Percentiles rank a stretch among this genome's conserved stretches.
Evolutionary conservation across 2,329 filamentous ascomycete genomes (phyloP).

Genomic region (Geosmithia putterillii): DNA sequence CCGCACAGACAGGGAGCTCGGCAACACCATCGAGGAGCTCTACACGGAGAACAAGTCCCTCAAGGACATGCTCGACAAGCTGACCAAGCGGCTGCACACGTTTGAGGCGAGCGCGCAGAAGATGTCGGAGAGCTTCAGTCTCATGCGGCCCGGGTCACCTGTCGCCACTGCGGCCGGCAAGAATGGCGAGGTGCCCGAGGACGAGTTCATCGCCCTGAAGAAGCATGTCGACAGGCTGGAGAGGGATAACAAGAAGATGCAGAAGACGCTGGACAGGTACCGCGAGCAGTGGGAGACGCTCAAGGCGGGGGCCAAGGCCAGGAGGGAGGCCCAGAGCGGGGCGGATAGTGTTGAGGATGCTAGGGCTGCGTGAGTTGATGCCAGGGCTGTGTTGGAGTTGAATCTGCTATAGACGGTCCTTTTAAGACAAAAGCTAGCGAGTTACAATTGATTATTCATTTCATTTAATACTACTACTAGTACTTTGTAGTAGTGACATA

Average conservation of each 20-base stretch:
- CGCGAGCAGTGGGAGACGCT: constrained; percentile 49
- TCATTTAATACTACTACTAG: not conserved
- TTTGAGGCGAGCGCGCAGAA: constrained; percentile 90
- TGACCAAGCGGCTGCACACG: constrained; percentile 77
- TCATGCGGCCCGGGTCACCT: constrained; percentile 46
- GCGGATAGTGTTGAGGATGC: constrained; percentile 21
- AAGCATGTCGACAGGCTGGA: constrained; percentile 57
- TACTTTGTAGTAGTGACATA: constrained; percentile 1
- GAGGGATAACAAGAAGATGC: constrained; percentile 42
- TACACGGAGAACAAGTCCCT: constrained; percentile 79
- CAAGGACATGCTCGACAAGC: constrained; percentile 73
- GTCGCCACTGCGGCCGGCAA: constrained; percentile 22
- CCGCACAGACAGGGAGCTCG: constrained; percentile 29
- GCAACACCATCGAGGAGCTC: constrained; percentile 75
- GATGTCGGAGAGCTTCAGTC: constrained; percentile 69
- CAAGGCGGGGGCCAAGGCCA: constrained; percentile 48
- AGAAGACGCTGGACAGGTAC: constrained; percentile 44
- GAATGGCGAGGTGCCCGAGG: constrained; percentile 52
- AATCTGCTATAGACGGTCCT: not conserved
- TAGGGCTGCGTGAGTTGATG: not conserved
- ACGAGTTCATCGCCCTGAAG: constrained; percentile 43
- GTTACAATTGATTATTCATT: too few species aligned
- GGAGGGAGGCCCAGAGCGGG: constrained; percentile 27
- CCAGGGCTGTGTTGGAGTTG: not conserved
- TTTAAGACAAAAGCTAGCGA: not conserved